Evolutionary conservation across 257 asterid species (phyloP), one percentile per base, ranked within the genome.

Genomic region (Lycium ferocissimum): DNA sequence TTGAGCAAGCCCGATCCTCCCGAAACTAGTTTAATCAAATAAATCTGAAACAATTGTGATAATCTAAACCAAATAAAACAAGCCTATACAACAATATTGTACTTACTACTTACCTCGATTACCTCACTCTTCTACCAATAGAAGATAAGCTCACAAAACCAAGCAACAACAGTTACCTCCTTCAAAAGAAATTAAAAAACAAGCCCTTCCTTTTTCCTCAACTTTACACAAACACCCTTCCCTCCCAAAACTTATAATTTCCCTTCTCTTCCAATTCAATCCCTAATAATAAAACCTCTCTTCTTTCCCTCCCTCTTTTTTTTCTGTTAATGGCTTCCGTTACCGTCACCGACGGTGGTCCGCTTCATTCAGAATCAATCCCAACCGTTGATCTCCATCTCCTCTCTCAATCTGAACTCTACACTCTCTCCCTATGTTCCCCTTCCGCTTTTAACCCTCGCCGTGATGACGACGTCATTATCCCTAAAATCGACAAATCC

Each of bases 381-480:
- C 93, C 93, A 6, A 80, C 87, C 26, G 88, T 94, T 72, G 99
- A 95, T 92, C 95, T 93, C 88, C 89, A 91, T 1, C 90, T 89
- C 3, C 89, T 96, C 51, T 92, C 98, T 18, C 99, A 94, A 82
- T 81, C 98, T 3, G 99, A 96, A 37, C 94, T 96, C 20, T 91
- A 89, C 85, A 51, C 96, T 1, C 95, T 94, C 59, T 94, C 97
- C 71, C 93, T 87, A n/a, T 87, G 92, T 85, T 91, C 97, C n/a
- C 83, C 94, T 38, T 72, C 92, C 67, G 85, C 91, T 83, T 85
- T 87, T 86, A 90, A 93, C 84, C 90, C 93, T 81, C 81, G 81
- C 67, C 91, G 93, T 54, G 85, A 87, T 43, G 95, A 94, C 82
- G 98, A 95, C 80, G 91, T 91, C 84, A 93, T 92, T 17, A 91